These are phyloP conservation scores for Arxiozyma heterogenica DNA, from an alignment of 1,139 yeast species.

Conservation along the genomic window DNA sequence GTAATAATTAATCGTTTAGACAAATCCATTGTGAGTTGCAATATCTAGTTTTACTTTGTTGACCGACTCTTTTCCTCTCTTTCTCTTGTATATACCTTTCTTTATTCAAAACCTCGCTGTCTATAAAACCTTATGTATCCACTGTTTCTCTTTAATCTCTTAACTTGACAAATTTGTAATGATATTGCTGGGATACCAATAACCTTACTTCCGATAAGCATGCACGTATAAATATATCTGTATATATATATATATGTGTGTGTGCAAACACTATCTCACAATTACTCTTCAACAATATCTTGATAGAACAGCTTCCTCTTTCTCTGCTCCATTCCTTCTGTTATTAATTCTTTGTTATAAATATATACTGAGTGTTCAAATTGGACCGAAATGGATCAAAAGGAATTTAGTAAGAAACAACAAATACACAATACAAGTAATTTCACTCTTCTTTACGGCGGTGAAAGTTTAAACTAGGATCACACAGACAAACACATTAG, in stretches of 20 bases:
- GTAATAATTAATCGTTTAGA: constrained; percentile 24
- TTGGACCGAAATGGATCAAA: neutral
- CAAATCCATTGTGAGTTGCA: constrained; percentile 5
- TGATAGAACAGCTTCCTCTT: neutral
- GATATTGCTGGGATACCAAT: neutral
- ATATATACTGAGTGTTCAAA: neutral
- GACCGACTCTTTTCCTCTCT: neutral
- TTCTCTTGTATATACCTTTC: neutral
- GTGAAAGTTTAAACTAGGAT: neutral
- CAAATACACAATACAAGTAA: too few species aligned
- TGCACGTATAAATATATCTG: neutral
- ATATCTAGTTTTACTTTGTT: too few species aligned
- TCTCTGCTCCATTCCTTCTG: neutral
- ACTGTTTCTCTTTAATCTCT: neutral
- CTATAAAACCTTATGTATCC: too few species aligned
- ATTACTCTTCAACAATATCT: neutral
- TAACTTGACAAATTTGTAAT: too few species aligned
- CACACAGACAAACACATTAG: neutral
- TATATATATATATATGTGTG: too few species aligned
- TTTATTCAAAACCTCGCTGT: neutral
- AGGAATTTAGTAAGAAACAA: neutral
- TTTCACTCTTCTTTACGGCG: neutral
- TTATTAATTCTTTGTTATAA: too few species aligned
- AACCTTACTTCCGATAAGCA: too few species aligned
- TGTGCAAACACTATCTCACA: neutral